phyloP scores from a whole-genome alignment of 805 yeast species.

The Wickerhamiella kazuoi region DNA sequence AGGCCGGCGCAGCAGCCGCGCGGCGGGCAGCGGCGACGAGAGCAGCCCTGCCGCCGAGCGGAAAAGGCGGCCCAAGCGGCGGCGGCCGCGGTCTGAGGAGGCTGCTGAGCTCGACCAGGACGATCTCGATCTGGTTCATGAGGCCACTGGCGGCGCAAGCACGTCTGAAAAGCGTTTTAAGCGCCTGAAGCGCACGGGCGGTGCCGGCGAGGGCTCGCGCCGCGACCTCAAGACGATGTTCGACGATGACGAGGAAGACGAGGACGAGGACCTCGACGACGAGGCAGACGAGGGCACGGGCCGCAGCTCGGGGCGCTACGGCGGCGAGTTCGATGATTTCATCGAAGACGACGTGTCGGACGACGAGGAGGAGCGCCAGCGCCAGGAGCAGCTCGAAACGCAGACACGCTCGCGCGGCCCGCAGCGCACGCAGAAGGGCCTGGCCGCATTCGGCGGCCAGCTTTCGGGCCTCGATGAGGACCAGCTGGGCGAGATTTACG shows the following conservation, averaged over 20 bases:
- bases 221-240: conserved; percentile 43
- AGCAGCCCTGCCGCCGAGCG: conserved; percentile 6
- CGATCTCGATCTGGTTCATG: conserved; percentile 80
- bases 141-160: conserved; percentile 48
- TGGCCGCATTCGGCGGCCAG: conserved; percentile 12
- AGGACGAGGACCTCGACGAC: conserved; percentile 22
- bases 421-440: conserved; percentile 4
- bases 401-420: conserved; percentile 7
- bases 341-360: conserved; percentile 94
- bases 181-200: conserved; percentile 63
- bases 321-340: conserved; percentile 89
- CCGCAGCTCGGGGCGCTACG: conserved; percentile 19
- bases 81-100: conserved; percentile 7
- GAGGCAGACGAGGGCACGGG: conserved; percentile 14
- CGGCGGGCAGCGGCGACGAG: conserved; percentile 11
- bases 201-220: conserved; percentile 17
- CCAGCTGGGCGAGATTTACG: conserved; percentile 79
- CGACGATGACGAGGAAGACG: conserved; percentile 37
- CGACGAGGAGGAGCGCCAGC: conserved; percentile 53
- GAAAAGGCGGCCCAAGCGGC: conserved; percentile 8
- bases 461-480: conserved; percentile 58
- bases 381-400: conserved; percentile 33
- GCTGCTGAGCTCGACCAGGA: conserved; percentile 63
- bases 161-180: conserved; percentile 38
- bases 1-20: conserved; percentile 8